Percentiles rank a stretch among this genome's conserved stretches.
These are phyloP conservation scores for Trichoderma sp. DNA, from an alignment of 2,329 filamentous ascomycete genomes.

Conservation along the genomic window DNA sequence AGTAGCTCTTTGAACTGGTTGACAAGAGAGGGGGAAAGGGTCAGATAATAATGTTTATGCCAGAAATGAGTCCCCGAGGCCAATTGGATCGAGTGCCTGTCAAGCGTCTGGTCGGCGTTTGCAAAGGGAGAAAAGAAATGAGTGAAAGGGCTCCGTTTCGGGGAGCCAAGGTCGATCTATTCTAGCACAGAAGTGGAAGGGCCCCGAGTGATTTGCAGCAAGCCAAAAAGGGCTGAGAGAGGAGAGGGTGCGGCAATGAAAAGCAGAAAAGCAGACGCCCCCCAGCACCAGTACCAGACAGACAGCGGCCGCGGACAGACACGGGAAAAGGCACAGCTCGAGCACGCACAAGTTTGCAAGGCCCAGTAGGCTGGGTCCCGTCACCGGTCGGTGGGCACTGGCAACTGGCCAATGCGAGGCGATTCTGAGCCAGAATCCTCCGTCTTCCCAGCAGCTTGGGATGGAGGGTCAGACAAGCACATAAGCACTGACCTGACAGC, in stretches of 20 bases:
- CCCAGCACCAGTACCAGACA: too few species aligned
- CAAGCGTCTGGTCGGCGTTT: not conserved
- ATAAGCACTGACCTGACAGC: conserved; percentile 12
- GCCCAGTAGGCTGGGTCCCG: conserved; percentile 17
- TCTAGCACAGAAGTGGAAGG: conserved; percentile 7
- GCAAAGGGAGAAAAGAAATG: not conserved
- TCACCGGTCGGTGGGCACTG: conserved; percentile 3
- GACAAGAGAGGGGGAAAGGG: not conserved
- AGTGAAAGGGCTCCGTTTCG: not conserved
- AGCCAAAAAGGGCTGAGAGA: not conserved
- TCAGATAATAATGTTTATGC: not conserved
- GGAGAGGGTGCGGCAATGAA: not conserved
- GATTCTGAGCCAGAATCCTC: not conserved
- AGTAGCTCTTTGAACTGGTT: not conserved
- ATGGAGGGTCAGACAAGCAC: conserved; percentile 22
- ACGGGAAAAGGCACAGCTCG: not conserved
- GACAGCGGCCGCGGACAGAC: not conserved
- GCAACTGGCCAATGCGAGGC: conserved; percentile 18
- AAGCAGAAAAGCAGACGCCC: not conserved
- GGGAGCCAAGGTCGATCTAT: conserved; percentile 13
- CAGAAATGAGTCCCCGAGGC: not conserved
- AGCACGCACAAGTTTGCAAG: not conserved
- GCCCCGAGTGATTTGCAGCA: conserved; percentile 16
- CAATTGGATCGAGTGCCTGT: not conserved
- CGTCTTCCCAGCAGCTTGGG: conserved; percentile 19